These are phyloP conservation scores for Geotrichum siamense DNA, from an alignment of 1,139 yeast species.

Conservation along the genomic window DNA sequence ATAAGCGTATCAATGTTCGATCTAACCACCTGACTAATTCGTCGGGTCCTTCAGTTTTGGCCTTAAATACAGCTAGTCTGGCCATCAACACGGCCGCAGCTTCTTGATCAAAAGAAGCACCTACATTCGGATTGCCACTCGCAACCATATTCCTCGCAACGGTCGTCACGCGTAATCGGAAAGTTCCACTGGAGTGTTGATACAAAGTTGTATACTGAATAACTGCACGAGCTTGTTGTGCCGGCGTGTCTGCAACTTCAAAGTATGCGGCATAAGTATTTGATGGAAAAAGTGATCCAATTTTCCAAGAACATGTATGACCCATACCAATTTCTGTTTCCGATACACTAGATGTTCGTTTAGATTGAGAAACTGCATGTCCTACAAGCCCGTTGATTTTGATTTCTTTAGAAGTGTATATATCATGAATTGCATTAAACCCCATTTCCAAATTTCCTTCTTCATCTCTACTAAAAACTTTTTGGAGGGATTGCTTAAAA, in stretches of 20 bases:
- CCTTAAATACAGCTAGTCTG: constrained; percentile 46
- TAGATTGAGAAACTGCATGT: constrained; percentile 49
- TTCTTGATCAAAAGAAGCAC: constrained; percentile 54
- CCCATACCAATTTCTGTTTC: constrained; percentile 94
- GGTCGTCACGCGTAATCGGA: constrained; percentile 43
- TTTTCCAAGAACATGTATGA: constrained; percentile 80
- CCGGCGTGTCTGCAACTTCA: constrained; percentile 56
- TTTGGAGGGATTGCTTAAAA: constrained; percentile 82
- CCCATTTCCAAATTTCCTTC: constrained; percentile 79
- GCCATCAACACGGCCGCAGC: constrained; percentile 61
- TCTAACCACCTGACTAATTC: constrained; percentile 76
- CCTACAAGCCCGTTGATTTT: constrained; percentile 89
- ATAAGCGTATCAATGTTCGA: constrained; percentile 62
- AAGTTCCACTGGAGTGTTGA: constrained; percentile 45
- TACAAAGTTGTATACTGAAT: constrained; percentile 67
- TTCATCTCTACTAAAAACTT: constrained; percentile 72
- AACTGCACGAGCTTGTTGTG: constrained; percentile 47
- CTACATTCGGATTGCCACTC: constrained; percentile 28
- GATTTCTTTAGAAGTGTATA: constrained; percentile 76
- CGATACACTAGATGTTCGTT: constrained; percentile 53
- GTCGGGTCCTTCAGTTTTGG: constrained; percentile 45
- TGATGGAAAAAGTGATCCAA: constrained; percentile 76
- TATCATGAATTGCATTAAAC: constrained; percentile 58
- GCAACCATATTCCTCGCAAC: constrained; percentile 28
- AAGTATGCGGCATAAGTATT: constrained; percentile 84